These are phyloP conservation scores for Podospora comata DNA, from an alignment of 495 filamentous ascomycete species.

Conservation along the genomic window DNA sequence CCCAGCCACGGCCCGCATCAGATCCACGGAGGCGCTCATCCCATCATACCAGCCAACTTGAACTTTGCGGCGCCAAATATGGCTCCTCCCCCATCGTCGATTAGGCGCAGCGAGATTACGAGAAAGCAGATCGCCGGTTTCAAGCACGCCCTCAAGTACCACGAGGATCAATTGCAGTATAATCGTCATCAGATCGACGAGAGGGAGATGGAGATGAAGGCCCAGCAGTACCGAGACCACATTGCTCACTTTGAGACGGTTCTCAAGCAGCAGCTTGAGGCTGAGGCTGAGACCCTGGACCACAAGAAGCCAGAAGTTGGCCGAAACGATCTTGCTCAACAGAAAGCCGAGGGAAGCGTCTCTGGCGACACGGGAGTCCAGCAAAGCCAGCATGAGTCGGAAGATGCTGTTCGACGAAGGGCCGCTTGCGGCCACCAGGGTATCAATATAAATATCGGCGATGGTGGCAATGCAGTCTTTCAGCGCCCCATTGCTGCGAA, in stretches of 20 bases:
- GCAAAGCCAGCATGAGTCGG: slow-evolving; percentile 7
- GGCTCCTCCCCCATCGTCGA: slow-evolving; percentile 42
- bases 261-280: slow-evolving; percentile 35
- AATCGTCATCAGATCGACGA: slow-evolving; percentile 53
- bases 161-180: slow-evolving; percentile 47
- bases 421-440: slow-evolving; percentile 5
- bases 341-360: slow-evolving; percentile 9
- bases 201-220: slow-evolving; percentile 34
- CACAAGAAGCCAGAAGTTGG: slow-evolving; percentile 17
- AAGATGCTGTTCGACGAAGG: slow-evolving; percentile 11
- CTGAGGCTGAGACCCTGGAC: slow-evolving; percentile 31
- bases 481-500: background rate
- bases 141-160: slow-evolving; percentile 45
- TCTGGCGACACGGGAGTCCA: background rate
- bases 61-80: slow-evolving; percentile 25
- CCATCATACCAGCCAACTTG: slow-evolving; percentile 23
- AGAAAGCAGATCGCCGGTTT: slow-evolving; percentile 45
- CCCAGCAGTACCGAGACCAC: slow-evolving; percentile 31
- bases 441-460: slow-evolving; percentile 18
- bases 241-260: slow-evolving; percentile 41
- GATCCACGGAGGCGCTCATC: slow-evolving; percentile 10
- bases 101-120: slow-evolving; percentile 47
- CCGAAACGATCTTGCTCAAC: background rate
- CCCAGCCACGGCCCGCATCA: slow-evolving; percentile 13
- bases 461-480: slow-evolving; percentile 18